phyloP scores from a whole-genome alignment of 371 early-diverging fungal genomes.

The Chytridiales sp. region DNA sequence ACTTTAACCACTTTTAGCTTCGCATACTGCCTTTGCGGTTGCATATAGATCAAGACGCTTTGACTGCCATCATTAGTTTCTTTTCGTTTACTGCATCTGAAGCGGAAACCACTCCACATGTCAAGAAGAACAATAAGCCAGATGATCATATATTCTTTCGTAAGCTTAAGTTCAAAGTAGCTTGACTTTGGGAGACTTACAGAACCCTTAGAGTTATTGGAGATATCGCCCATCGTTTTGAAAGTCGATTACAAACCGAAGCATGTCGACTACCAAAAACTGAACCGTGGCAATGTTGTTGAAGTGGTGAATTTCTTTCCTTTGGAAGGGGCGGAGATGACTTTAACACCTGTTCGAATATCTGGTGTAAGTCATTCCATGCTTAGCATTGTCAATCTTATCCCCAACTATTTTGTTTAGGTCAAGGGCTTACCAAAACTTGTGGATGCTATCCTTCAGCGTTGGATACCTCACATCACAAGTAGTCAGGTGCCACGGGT shows the following conservation, averaged over 20 bases:
- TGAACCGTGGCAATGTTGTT: constrained; percentile 73
- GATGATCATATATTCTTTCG: constrained; percentile 58
- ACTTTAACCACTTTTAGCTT: constrained; percentile 34
- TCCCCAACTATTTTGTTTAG: constrained; percentile 14
- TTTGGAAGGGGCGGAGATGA: constrained; percentile 87
- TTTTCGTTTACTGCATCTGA: constrained; percentile 48
- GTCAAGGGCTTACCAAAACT: constrained; percentile 64
- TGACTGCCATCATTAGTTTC: constrained; percentile 78
- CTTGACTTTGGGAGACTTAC: neutral
- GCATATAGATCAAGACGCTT: constrained; percentile 92
- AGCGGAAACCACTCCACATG: neutral
- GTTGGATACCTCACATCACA: constrained; percentile 89
- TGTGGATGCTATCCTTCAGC: constrained; percentile 59
- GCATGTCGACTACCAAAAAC: constrained; percentile 68
- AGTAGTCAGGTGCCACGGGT: constrained; percentile 85
- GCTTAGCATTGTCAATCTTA: neutral
- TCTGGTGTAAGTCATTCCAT: constrained; percentile 59
- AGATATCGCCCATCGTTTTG: constrained; percentile 72
- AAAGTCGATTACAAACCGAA: constrained; percentile 97
- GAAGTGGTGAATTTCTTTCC: constrained; percentile 93
- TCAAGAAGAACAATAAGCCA: neutral
- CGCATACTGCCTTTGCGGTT: constrained; percentile 77
- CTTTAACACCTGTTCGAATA: constrained; percentile 69
- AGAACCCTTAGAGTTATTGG: constrained; percentile 34
- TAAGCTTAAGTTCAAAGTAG: constrained; percentile 39